phyloP scores from a whole-genome alignment of 805 yeast species.

The Starmera pachycereana region DNA sequence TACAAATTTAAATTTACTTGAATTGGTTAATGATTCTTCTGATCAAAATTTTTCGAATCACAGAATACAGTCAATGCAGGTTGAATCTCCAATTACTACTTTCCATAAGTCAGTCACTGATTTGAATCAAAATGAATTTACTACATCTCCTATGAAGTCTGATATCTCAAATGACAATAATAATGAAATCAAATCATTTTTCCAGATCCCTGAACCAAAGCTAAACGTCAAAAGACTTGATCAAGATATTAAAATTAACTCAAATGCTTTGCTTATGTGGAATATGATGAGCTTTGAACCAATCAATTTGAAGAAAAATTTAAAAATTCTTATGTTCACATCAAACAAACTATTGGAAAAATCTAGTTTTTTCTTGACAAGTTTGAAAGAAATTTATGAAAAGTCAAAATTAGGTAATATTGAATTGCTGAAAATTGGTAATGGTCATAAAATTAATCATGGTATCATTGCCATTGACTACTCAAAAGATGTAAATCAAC shows the following conservation, averaged over 20 bases:
- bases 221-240: slow-evolving; percentile 26
- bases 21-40: slow-evolving; percentile 8
- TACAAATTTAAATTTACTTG: slow-evolving; percentile 11
- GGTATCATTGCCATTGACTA: slow-evolving; percentile 6
- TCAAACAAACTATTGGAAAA: slow-evolving; percentile 21
- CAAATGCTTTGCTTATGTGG: slow-evolving; percentile 44
- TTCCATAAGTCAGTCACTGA: slow-evolving; percentile 7
- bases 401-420: slow-evolving; percentile 38
- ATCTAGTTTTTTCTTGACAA: slow-evolving; percentile 26
- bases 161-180: not conserved
- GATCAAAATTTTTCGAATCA: not conserved
- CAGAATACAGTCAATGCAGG: not conserved
- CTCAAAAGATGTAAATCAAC: not conserved
- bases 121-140: not conserved
- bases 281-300: slow-evolving; percentile 49
- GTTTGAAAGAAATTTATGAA: slow-evolving; percentile 32
- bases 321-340: slow-evolving; percentile 39
- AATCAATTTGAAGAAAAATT: slow-evolving; percentile 34
- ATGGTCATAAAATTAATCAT: slow-evolving; percentile 18
- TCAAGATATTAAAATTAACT: slow-evolving; percentile 34
- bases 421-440: slow-evolving; percentile 13
- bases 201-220: slow-evolving; percentile 25
- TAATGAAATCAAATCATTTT: slow-evolving; percentile 12
- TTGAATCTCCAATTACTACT: slow-evolving; percentile 12
- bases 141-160: not conserved